Evolutionary conservation across 73 alveolate species (phyloP).

Genomic region (Stentor coeruleus): DNA sequence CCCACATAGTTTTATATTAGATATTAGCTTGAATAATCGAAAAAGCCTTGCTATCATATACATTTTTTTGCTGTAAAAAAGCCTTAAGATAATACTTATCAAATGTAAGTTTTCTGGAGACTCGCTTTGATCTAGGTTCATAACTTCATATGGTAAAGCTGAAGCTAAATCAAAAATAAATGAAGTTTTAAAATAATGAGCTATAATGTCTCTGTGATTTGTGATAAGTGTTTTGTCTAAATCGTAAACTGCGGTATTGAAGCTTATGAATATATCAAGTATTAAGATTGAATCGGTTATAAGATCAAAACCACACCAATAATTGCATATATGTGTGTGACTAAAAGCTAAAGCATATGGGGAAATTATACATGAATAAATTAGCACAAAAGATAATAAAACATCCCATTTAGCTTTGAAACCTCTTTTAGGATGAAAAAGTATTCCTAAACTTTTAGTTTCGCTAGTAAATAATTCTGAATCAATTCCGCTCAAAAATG

Average conservation of each 20-base stretch:
- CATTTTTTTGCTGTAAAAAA: conserved; percentile 30
- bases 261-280: background rate
- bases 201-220: conserved; percentile 9
- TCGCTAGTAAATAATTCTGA: too few relatives aligned
- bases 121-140: conserved; percentile 10
- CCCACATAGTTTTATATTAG: conserved; percentile 30
- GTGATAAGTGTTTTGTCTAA: background rate
- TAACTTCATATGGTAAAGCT: conserved; percentile 59
- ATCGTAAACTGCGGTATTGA: background rate
- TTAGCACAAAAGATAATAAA: background rate
- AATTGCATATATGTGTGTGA: background rate
- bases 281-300: background rate
- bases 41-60: conserved; percentile 56
- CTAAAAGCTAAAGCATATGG: background rate
- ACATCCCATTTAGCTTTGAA: background rate
- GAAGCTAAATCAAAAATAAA: conserved; percentile 70
- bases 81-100: background rate
- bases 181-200: conserved; percentile 33
- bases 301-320: background rate
- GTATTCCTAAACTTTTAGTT: background rate
- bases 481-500: too few relatives aligned
- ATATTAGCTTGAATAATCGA: conserved; percentile 40
- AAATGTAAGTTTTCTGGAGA: background rate
- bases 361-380: background rate
- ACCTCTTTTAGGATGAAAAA: background rate